Evolutionary conservation across 768 basidiomycete genomes (phyloP).

Genomic region (Auriscalpium vulgare): DNA sequence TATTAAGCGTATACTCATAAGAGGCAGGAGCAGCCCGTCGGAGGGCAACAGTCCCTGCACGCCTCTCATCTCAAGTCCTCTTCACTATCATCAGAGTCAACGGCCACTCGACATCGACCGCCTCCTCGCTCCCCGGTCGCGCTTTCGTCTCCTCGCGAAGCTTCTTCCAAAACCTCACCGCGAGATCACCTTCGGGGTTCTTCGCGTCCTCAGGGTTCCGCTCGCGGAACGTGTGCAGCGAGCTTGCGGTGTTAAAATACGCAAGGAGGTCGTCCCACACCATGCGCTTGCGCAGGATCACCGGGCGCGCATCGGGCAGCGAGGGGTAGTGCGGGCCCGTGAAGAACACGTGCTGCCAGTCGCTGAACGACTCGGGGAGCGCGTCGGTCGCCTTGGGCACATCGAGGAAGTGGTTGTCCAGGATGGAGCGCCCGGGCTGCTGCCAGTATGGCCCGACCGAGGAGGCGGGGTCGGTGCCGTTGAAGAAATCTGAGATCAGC

Average conservation of each 20-base stretch:
- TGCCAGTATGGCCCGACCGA: constrained; percentile 73
- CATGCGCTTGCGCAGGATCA: constrained; percentile 52
- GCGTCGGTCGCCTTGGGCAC: constrained; percentile 47
- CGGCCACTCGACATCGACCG: constrained; percentile 34
- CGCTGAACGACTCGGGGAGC: constrained; percentile 28
- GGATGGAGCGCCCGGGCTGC: constrained; percentile 69
- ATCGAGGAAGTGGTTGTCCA: constrained; percentile 61
- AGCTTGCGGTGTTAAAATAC: constrained; percentile 66
- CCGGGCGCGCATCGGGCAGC: constrained; percentile 31
- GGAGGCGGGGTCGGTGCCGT: constrained; percentile 43
- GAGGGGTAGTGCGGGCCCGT: constrained; percentile 42
- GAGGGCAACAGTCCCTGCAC: too few relatives aligned
- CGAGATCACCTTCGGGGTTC: constrained; percentile 51
- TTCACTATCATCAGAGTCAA: constrained; percentile 21
- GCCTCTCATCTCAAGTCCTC: background rate
- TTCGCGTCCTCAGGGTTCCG: constrained; percentile 47
- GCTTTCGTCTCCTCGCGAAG: constrained; percentile 31
- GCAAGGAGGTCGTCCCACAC: constrained; percentile 58
- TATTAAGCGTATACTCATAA: too few relatives aligned
- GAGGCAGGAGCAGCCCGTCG: too few relatives aligned
- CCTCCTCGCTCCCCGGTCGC: constrained; percentile 17
- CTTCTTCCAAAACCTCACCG: constrained; percentile 52
- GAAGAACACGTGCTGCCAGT: constrained; percentile 50
- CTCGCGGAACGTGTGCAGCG: constrained; percentile 62
- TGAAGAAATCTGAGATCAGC: constrained; percentile 54